A percentile compares a stretch with the other conserved stretches of the same genome.
These are phyloP conservation scores for Anisodus tanguticus DNA, from an alignment of 257 asterid species.

Conservation along the genomic window DNA sequence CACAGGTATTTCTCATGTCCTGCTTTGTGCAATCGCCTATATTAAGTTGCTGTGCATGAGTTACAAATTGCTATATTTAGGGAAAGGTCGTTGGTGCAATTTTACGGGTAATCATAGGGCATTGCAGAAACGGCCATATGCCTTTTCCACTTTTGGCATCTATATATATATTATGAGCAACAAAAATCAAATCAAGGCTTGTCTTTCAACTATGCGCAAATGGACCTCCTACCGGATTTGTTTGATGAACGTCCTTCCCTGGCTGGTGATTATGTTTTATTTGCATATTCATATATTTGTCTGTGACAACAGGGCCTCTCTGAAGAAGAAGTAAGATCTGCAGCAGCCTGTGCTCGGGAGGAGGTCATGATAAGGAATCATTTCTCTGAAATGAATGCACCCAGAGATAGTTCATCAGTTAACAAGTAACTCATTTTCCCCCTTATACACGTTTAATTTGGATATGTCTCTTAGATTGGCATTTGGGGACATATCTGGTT, in stretches of 20 bases:
- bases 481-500: background rate
- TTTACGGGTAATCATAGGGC: background rate
- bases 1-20: conserved; percentile 60
- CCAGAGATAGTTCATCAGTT: conserved; percentile 84
- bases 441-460: conserved; percentile 13
- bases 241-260: background rate
- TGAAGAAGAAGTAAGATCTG: conserved; percentile 97
- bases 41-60: background rate
- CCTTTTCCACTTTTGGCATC: background rate
- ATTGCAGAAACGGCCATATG: background rate
- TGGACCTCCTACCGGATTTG: background rate
- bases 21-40: conserved; percentile 26
- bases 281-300: conserved; percentile 28
- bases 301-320: conserved; percentile 82
- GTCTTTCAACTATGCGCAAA: background rate
- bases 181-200: background rate
- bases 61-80: background rate
- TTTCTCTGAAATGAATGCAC: conserved; percentile 99
- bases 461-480: background rate
- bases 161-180: background rate
- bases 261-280: conserved; percentile 20
- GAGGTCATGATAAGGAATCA: conserved; percentile 97
- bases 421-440: conserved; percentile 65
- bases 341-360: conserved; percentile 99
- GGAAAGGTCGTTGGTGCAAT: background rate